These are phyloP conservation scores for Lachancea lanzarotensis DNA, from an alignment of 805 yeast genomes.

Conservation along the genomic window DNA sequence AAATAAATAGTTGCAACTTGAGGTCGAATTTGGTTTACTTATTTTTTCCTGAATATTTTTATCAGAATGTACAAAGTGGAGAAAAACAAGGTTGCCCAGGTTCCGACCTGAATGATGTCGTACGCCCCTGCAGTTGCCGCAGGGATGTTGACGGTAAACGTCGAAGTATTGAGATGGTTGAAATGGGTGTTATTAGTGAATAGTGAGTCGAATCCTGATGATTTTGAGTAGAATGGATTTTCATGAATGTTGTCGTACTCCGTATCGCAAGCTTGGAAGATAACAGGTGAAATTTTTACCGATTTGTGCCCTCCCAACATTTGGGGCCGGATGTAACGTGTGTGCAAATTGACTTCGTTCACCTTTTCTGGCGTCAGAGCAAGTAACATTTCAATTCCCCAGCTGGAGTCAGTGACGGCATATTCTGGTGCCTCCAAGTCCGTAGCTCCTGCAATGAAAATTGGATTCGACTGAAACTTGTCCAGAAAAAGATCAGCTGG, in stretches of 20 bases:
- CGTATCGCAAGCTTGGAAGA: constrained; percentile 48
- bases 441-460: constrained; percentile 46
- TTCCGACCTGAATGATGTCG: constrained; percentile 30
- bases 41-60: constrained; percentile 15
- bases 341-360: constrained; percentile 41
- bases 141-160: constrained; percentile 36
- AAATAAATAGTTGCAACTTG: too few relatives aligned
- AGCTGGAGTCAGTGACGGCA: constrained; percentile 26
- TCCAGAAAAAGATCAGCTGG: constrained; percentile 48
- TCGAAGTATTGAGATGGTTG: constrained; percentile 27
- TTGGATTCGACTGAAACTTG: constrained; percentile 43
- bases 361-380: constrained; percentile 23
- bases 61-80: constrained; percentile 33
- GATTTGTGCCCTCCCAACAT: constrained; percentile 13
- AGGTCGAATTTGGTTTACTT: not conserved
- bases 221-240: constrained; percentile 37
- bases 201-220: constrained; percentile 39
- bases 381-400: constrained; percentile 45
- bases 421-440: constrained; percentile 54
- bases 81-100: constrained; percentile 31
- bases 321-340: constrained; percentile 43
- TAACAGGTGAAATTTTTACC: constrained; percentile 34
- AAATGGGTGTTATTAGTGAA: constrained; percentile 44
- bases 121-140: constrained; percentile 33
- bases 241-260: constrained; percentile 16